phyloP scores from a whole-genome alignment of 2,329 filamentous ascomycete species.

The Kalaharituber pfeilii region DNA sequence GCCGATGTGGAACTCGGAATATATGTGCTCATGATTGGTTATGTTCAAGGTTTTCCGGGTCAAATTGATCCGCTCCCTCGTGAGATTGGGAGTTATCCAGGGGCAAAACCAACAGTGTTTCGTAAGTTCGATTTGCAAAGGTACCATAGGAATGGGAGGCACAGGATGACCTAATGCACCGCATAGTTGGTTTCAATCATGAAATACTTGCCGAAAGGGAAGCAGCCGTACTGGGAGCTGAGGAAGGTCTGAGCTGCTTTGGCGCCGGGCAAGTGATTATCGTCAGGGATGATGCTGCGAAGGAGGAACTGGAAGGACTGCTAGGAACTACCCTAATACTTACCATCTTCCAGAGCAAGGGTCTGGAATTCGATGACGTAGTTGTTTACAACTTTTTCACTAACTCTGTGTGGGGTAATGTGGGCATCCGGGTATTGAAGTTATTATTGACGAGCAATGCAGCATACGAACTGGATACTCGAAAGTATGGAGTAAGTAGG shows the following conservation, averaged over 20 bases:
- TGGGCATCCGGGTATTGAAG: background rate
- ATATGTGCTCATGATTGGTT: too few species aligned
- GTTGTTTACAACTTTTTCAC: constrained; percentile 25
- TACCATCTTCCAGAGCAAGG: constrained; percentile 26
- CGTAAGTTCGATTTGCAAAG: background rate
- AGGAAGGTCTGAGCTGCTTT: constrained; percentile 7
- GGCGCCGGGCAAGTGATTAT: constrained; percentile 26
- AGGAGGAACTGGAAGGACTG: constrained; percentile 16
- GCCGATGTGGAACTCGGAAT: background rate
- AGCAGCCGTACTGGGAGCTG: background rate
- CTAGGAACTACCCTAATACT: constrained; percentile 19
- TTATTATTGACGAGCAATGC: background rate
- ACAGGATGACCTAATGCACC: too few species aligned
- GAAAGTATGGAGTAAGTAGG: too few species aligned
- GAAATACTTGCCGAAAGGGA: background rate
- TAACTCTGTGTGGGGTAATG: background rate
- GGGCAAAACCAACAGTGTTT: constrained; percentile 10
- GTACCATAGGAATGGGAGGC: background rate
- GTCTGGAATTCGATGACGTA: constrained; percentile 28
- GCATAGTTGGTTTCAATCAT: background rate
- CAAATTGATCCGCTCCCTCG: constrained; percentile 10
- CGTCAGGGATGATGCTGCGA: constrained; percentile 23
- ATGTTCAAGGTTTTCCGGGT: constrained; percentile 9
- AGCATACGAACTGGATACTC: background rate
- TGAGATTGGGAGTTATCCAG: constrained; percentile 9